phyloP scores from a whole-genome alignment of 1,139 yeast species.

The Candida sp. region DNA sequence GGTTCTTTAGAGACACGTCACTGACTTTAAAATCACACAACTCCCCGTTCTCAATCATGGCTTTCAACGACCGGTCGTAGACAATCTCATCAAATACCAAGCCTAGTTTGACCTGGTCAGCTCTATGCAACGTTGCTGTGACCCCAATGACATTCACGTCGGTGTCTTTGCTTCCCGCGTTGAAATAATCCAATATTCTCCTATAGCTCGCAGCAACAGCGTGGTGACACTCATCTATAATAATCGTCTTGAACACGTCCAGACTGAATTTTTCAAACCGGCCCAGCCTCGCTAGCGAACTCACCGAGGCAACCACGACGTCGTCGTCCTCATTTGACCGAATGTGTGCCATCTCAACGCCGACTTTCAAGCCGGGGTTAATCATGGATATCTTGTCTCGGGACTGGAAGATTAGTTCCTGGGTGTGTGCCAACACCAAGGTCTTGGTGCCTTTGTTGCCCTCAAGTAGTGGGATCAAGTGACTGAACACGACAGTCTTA shows the following conservation, averaged over 20 bases:
- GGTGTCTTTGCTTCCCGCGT: slow-evolving; percentile 47
- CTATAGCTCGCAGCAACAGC: slow-evolving; percentile 77
- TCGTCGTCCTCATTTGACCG: slow-evolving; percentile 52
- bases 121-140: slow-evolving; percentile 79
- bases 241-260: slow-evolving; percentile 65
- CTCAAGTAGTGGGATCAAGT: slow-evolving; percentile 54
- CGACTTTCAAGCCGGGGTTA: slow-evolving; percentile 58
- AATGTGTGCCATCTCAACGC: slow-evolving; percentile 72
- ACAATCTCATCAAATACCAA: slow-evolving; percentile 75
- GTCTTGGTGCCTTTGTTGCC: slow-evolving; percentile 47
- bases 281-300: slow-evolving; percentile 53
- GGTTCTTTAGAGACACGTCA: slow-evolving; percentile 50
- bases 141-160: slow-evolving; percentile 74
- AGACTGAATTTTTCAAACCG: slow-evolving; percentile 64
- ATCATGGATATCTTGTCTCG: slow-evolving; percentile 47
- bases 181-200: slow-evolving; percentile 61
- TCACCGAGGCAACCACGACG: slow-evolving; percentile 80
- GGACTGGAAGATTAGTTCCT: slow-evolving; percentile 81
- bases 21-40: slow-evolving; percentile 73
- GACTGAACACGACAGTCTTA: slow-evolving; percentile 84
- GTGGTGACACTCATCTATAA: slow-evolving; percentile 95
- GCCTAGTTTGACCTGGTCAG: slow-evolving; percentile 66
- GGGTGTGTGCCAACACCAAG: slow-evolving; percentile 79
- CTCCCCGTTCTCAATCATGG: slow-evolving; percentile 73
- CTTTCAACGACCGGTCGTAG: slow-evolving; percentile 66